phyloP scores from a whole-genome alignment of 2,329 filamentous ascomycete genomes.

The Aulographum hederae region DNA sequence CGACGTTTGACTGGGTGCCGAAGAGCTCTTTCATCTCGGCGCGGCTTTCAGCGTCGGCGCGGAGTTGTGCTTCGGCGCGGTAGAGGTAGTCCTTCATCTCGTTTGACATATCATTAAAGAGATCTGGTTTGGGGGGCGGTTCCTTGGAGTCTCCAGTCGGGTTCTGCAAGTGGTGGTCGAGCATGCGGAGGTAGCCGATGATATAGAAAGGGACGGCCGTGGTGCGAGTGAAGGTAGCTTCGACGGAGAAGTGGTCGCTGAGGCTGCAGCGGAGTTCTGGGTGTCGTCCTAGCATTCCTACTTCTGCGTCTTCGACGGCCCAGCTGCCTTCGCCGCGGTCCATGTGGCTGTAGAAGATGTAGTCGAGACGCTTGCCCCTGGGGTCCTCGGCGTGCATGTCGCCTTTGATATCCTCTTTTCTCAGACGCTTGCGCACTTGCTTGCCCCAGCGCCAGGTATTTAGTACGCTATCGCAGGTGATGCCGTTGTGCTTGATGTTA shows the following conservation, averaged over 20 bases:
- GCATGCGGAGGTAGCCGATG: not conserved
- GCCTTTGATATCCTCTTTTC: conserved; percentile 43
- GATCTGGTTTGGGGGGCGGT: too few relatives aligned
- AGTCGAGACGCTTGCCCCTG: conserved; percentile 75
- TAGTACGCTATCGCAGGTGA: conserved; percentile 66
- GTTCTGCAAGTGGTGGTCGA: not conserved
- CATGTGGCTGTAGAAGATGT: conserved; percentile 89
- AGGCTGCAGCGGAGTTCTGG: conserved; percentile 67
- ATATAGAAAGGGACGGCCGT: too few relatives aligned
- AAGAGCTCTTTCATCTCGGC: too few relatives aligned
- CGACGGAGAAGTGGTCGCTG: conserved; percentile 88
- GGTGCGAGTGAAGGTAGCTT: conserved; percentile 36
- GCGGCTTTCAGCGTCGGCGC: too few relatives aligned
- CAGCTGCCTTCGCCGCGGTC: conserved; percentile 50
- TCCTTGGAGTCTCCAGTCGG: too few relatives aligned
- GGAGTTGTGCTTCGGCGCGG: too few relatives aligned
- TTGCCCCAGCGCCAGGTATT: conserved; percentile 92
- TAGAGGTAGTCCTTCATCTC: too few relatives aligned
- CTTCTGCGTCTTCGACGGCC: conserved; percentile 50
- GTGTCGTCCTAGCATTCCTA: conserved; percentile 70
- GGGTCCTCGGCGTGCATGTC: conserved; percentile 50
- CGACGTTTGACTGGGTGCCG: too few relatives aligned
- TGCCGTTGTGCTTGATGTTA: conserved; percentile 66
- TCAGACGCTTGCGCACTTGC: conserved; percentile 46
- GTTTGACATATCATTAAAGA: too few relatives aligned